Percentiles rank a stretch among this genome's conserved stretches.
Conservation (phyloP, 495 filamentous ascomycete genomes). For the Barbatosphaeria neglecta region DNA sequence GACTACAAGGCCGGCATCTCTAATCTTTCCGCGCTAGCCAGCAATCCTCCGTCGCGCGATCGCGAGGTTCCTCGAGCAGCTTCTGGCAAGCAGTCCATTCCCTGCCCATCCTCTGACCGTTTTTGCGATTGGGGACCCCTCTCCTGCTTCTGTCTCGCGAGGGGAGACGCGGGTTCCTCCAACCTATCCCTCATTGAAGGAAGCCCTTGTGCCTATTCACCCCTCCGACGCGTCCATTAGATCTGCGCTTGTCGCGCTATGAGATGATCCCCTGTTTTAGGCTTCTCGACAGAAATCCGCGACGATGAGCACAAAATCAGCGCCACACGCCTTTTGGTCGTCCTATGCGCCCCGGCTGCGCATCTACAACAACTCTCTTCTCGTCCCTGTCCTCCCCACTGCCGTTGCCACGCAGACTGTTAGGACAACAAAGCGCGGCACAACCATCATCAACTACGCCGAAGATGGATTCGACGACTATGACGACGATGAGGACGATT, state of each 20-base stretch:
- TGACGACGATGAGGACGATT: conserved; percentile 73
- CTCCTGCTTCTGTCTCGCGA: neutral
- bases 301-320: conserved; percentile 29
- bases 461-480: conserved; percentile 93
- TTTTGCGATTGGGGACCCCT: too few species aligned
- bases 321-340: conserved; percentile 75
- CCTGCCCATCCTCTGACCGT: too few species aligned
- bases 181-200: neutral
- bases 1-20: too few species aligned
- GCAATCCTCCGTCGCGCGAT: too few species aligned
- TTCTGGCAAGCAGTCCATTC: neutral
- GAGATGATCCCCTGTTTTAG: neutral
- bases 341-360: conserved; percentile 87
- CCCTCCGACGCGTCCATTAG: too few species aligned
- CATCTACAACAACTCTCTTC: conserved; percentile 83
- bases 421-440: conserved; percentile 92
- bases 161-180: neutral
- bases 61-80: too few species aligned
- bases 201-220: neutral
- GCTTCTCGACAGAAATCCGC: neutral
- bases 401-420: conserved; percentile 50
- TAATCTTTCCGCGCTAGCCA: too few species aligned
- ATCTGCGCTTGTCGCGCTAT: too few species aligned
- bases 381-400: conserved; percentile 74
- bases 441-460: conserved; percentile 91